These are phyloP conservation scores for Cryptococcus depauperatus DNA, from an alignment of 1,284 basidiomycete species.

Conservation along the genomic window DNA sequence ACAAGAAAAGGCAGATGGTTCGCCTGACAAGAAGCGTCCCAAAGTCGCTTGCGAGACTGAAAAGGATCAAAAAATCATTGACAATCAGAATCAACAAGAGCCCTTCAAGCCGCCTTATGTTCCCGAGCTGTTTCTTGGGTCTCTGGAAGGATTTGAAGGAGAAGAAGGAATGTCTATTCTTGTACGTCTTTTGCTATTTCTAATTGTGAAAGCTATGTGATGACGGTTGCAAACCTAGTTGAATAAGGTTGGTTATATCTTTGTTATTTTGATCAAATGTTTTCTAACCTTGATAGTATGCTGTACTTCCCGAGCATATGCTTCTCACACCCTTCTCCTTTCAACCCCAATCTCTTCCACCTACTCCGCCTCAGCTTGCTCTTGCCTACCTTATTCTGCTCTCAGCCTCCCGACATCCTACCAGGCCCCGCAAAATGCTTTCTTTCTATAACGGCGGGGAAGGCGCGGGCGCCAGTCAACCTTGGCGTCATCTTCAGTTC, in stretches of 20 bases:
- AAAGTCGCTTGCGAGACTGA: constrained; percentile 15
- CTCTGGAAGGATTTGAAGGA: constrained; percentile 57
- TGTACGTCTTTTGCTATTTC: constrained; percentile 49
- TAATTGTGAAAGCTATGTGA: not conserved
- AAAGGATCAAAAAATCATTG: constrained; percentile 13
- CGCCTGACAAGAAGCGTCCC: constrained; percentile 27
- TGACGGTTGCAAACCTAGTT: constrained; percentile 50
- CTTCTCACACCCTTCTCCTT: constrained; percentile 48
- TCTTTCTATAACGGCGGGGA: constrained; percentile 83
- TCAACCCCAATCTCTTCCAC: constrained; percentile 61
- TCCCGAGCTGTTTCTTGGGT: constrained; percentile 61
- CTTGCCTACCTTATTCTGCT: constrained; percentile 61
- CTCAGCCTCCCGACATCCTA: constrained; percentile 55
- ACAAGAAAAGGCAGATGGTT: constrained; percentile 6
- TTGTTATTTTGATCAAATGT: not conserved
- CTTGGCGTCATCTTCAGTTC: constrained; percentile 79
- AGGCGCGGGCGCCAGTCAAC: constrained; percentile 74
- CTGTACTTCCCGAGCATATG: constrained; percentile 73
- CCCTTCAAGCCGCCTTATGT: constrained; percentile 77
- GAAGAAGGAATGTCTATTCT: constrained; percentile 62
- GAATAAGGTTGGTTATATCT: constrained; percentile 52
- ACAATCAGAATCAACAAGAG: constrained; percentile 48
- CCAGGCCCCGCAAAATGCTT: constrained; percentile 51
- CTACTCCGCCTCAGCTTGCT: constrained; percentile 66
- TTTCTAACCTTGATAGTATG: constrained; percentile 46